Evolutionary conservation across 2,329 filamentous ascomycete genomes (phyloP), one percentile per base, ranked within the genome.

Genomic region (Mycosphaerella arachidis): DNA sequence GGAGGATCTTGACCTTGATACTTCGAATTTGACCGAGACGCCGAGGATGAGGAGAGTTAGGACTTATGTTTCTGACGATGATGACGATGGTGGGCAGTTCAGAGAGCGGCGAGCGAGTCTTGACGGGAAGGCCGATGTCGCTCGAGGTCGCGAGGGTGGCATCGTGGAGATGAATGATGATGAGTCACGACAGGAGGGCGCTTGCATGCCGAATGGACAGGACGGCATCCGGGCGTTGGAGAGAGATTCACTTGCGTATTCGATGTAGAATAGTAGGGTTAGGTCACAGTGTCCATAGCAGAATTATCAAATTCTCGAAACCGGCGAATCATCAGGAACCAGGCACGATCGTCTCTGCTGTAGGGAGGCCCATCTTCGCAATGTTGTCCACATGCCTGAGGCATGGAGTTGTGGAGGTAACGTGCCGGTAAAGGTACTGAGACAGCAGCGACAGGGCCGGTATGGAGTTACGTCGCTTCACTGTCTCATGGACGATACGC

Each of bases 1-100:
- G 0, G 79, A 35, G 31, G 59, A 61, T 7, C 40, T 61, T n/a
- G 63, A 63, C 43, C 48, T 53, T 31, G 54, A 55, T 24, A 20
- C 31, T 18, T 48, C 56, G 37, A 45, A 53, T 56, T 48, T 58
- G 48, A 24, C 58, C 48, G 30, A 55, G 53, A 53, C 55, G 24
- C 56, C 45, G n/a, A 43, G 37, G 18, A 31, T 52, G 8, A 33
- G 52, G 43, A 55, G 45, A 40, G 51, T 29, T 13, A 30, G 52
- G 27, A 54, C 45, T 18, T 58, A 58, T 40, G 57, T 59, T 24
- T 46, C 57, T 31, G 57, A 59, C 29, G 57, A 55, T 24, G 45
- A 51, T 16, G 43, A 31, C n/a, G 54, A 48, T 24, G 54, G 13
- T 6, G 54, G 12, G 46, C 5, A 6, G 5, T 18, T 12, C 1